Conservation (phyloP, 202 grass and related monocot species). For the Cymbopogon flexuosus region DNA sequence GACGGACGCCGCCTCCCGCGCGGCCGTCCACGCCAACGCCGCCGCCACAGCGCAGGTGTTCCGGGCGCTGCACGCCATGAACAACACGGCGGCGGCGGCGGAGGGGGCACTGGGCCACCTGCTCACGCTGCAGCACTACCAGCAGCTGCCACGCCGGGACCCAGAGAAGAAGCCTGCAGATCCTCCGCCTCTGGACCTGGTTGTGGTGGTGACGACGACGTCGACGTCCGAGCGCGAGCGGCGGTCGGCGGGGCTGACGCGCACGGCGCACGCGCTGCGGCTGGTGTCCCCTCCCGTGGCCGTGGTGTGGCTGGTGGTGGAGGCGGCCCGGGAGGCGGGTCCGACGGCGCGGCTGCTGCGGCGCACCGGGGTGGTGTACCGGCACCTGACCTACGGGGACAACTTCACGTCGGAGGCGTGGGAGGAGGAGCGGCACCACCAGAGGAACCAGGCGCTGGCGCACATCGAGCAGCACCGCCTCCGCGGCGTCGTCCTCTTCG, state of each 20-base stretch:
- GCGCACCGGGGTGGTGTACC: slow-evolving; percentile 44
- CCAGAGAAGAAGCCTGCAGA: no score
- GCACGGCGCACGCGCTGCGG: slow-evolving; percentile 59
- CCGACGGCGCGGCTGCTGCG: slow-evolving; percentile 57
- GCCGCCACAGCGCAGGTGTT: slow-evolving; percentile 27
- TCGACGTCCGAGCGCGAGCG: slow-evolving; percentile 14
- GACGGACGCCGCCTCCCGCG: slow-evolving; percentile 17
- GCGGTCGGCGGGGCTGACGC: slow-evolving; percentile 47
- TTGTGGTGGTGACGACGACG: slow-evolving; percentile 49
- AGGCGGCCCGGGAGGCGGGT: slow-evolving; percentile 35
- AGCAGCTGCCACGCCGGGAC: no score
- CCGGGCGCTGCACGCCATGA: slow-evolving; percentile 36
- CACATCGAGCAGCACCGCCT: slow-evolving; percentile 73
- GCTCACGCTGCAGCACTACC: neutral
- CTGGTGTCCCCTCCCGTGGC: slow-evolving; percentile 58
- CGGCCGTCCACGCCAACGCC: slow-evolving; percentile 8
- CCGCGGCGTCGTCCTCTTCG: slow-evolving; percentile 58
- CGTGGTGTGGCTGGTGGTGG: slow-evolving; percentile 72
- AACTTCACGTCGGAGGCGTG: slow-evolving; percentile 35
- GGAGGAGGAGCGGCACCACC: slow-evolving; percentile 56
- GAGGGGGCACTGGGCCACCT: neutral
- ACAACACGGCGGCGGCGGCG: neutral
- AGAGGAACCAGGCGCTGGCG: slow-evolving; percentile 51
- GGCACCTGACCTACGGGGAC: slow-evolving; percentile 52
- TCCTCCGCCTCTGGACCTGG: neutral